Conservation (phyloP, 2,329 filamentous ascomycete genomes). For the Fusarium sp. region DNA sequence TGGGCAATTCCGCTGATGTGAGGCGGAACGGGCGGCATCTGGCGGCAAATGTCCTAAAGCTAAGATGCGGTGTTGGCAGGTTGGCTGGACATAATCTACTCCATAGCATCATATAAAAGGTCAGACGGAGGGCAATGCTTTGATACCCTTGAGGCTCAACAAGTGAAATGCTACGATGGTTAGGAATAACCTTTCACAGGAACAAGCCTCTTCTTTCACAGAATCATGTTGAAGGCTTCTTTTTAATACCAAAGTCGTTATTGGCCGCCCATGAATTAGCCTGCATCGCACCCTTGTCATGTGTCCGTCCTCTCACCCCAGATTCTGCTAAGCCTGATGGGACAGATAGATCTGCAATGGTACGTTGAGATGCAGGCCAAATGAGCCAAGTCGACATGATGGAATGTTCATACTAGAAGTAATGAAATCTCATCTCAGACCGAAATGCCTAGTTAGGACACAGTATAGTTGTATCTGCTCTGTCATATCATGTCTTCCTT, state of each 20-base stretch:
- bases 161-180: too few species aligned
- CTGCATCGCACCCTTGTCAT: conserved; percentile 32
- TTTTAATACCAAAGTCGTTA: conserved; percentile 31
- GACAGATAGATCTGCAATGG: conserved; percentile 9
- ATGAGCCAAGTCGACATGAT: too few species aligned
- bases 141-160: too few species aligned
- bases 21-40: conserved; percentile 23
- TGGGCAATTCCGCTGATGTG: conserved; percentile 9
- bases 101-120: not conserved
- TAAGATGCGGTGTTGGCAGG: conserved; percentile 2
- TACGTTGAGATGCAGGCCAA: not conserved
- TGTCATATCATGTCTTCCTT: conserved; percentile 25
- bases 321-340: conserved; percentile 28
- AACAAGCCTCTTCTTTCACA: too few species aligned
- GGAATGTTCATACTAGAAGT: too few species aligned
- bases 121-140: too few species aligned
- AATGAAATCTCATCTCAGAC: too few species aligned
- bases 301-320: conserved; percentile 28
- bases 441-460: too few species aligned
- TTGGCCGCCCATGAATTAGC: conserved; percentile 25
- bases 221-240: not conserved
- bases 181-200: too few species aligned
- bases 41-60: conserved; percentile 6
- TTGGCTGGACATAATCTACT: conserved; percentile 14
- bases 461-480: conserved; percentile 4